These are phyloP conservation scores for Pachyrhizus erosus DNA, from an alignment of 306 rosid species.

Conservation along the genomic window DNA sequence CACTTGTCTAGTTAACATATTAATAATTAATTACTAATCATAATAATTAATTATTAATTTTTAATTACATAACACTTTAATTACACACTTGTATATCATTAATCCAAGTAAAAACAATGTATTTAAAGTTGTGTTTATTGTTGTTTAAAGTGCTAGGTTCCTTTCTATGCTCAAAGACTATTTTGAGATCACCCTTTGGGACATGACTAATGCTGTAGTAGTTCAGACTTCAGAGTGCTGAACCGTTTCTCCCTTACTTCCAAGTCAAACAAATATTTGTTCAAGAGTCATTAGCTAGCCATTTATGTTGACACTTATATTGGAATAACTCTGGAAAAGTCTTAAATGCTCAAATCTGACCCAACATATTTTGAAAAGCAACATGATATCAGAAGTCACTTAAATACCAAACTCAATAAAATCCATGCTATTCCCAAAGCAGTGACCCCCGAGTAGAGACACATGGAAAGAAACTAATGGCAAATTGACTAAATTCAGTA, in stretches of 20 bases:
- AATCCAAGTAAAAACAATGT: not conserved
- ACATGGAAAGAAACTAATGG: not conserved
- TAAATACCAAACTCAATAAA: not conserved
- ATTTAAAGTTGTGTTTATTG: not conserved
- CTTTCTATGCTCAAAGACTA: not conserved
- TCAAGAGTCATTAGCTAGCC: constrained; percentile 1
- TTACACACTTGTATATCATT: not conserved
- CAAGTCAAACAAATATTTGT: not conserved
- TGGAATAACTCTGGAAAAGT: not conserved
- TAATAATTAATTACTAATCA: not conserved
- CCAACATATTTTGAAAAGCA: not conserved
- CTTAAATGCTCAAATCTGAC: not conserved
- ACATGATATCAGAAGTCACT: not conserved
- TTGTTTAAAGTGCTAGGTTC: not conserved
- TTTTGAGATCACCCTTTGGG: not conserved
- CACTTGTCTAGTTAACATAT: not conserved
- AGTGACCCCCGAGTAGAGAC: not conserved
- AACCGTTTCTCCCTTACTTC: not conserved
- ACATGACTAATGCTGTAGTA: not conserved
- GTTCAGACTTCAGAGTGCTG: not conserved
- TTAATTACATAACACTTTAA: not conserved
- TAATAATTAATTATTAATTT: not conserved
- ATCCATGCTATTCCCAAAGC: not conserved
- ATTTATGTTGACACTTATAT: constrained; percentile 1
- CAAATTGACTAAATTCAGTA: not conserved